Conservation (phyloP, 2,329 filamentous ascomycete species). For the Beauveria sp. region DNA sequence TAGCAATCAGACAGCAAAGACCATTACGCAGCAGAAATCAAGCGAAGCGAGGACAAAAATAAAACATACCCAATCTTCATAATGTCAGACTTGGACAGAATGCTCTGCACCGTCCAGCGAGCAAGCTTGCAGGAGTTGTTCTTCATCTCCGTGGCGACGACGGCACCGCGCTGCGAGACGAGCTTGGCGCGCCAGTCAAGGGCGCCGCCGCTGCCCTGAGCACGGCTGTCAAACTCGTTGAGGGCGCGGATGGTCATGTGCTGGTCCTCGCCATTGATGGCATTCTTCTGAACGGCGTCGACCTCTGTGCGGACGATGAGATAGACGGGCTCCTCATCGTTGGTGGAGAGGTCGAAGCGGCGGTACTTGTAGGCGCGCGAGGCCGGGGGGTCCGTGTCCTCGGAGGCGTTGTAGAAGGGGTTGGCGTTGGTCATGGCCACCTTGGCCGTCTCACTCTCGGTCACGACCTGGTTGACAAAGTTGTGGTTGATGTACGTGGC, state of each 20-base stretch:
- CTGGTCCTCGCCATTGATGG: slow-evolving; percentile 85
- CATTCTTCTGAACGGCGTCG: slow-evolving; percentile 93
- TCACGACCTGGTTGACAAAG: slow-evolving; percentile 91
- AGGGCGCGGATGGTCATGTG: slow-evolving; percentile 88
- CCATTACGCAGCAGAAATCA: neutral
- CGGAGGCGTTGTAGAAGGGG: slow-evolving; percentile 92
- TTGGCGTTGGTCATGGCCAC: slow-evolving; percentile 81
- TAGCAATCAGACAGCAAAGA: slow-evolving; percentile 15
- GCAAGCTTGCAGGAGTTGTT: slow-evolving; percentile 99
- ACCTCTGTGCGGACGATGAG: slow-evolving; percentile 91
- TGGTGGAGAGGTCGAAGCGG: slow-evolving; percentile 88
- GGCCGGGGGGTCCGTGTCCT: slow-evolving; percentile 88
- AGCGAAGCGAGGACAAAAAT: neutral
- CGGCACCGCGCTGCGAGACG: slow-evolving; percentile 87
- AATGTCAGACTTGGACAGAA: slow-evolving; percentile 91
- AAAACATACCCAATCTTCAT: slow-evolving; percentile 86
- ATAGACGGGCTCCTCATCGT: slow-evolving; percentile 89
- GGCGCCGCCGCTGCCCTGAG: slow-evolving; percentile 87
- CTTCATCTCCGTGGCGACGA: slow-evolving; percentile 99
- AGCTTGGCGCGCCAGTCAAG: slow-evolving; percentile 97
- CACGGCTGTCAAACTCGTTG: slow-evolving; percentile 98
- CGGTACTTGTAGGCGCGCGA: slow-evolving; percentile 99
- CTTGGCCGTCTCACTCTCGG: slow-evolving; percentile 71
- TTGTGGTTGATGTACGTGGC: slow-evolving; percentile 99
- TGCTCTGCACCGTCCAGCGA: slow-evolving; percentile 93